Conservation (phyloP, 495 filamentous ascomycete species). For the Podospora comata region DNA sequence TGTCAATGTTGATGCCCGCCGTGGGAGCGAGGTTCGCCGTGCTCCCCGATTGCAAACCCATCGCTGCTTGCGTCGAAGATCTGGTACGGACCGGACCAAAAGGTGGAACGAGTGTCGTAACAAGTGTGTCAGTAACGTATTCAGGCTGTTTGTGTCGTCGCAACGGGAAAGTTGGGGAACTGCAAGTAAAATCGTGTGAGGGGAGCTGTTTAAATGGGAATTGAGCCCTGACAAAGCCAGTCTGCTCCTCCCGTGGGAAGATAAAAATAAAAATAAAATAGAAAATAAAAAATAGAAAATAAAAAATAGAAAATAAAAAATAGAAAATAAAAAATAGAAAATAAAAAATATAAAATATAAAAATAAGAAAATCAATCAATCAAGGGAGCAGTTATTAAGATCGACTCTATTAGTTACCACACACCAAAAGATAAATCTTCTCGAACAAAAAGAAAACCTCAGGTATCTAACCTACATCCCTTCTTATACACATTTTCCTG, state of each 20-base stretch:
- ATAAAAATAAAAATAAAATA: no score
- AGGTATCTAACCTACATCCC: not conserved
- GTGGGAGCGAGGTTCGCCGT: not conserved
- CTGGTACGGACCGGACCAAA: no score
- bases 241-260: no score
- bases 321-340: no score
- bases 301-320: not conserved
- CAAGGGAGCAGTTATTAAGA: not conserved
- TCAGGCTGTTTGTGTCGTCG: not conserved
- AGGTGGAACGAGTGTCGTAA: no score
- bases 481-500: not conserved
- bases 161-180: no score
- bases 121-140: not conserved
- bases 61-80: not conserved
- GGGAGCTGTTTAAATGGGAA: no score
- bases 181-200: not conserved
- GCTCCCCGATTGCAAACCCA: no score
- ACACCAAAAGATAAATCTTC: not conserved
- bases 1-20: not conserved
- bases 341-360: no score
- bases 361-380: not conserved
- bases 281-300: not conserved
- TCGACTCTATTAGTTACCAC: not conserved
- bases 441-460: not conserved
- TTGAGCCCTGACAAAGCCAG: no score